A percentile compares a stretch with the other conserved stretches of the same genome.
Conservation (phyloP, 2,329 filamentous ascomycete genomes). For the Xylaria sp. region DNA sequence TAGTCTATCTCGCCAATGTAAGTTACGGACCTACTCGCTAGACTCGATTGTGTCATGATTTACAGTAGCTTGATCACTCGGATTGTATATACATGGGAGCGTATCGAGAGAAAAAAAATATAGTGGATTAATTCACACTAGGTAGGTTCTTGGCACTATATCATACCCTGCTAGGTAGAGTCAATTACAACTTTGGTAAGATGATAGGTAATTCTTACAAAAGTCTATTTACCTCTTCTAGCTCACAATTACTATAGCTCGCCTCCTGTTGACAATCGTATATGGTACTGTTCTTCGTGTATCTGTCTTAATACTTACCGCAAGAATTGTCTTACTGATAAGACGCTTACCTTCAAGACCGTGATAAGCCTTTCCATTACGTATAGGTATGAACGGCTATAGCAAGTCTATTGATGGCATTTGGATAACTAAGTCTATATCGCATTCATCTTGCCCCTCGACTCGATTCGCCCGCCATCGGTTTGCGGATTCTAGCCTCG, state of each 20-base stretch:
- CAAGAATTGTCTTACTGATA: background rate
- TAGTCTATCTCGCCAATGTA: too few relatives aligned
- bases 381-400: background rate
- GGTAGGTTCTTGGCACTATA: background rate
- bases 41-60: too few relatives aligned
- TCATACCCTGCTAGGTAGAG: background rate
- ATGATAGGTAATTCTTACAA: background rate
- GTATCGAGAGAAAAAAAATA: too few relatives aligned
- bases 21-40: too few relatives aligned
- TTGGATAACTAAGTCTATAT: too few relatives aligned
- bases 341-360: background rate
- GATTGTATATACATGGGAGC: too few relatives aligned
- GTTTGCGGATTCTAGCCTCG: background rate
- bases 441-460: background rate
- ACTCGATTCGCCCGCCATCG: slow-evolving; percentile 7
- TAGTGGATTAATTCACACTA: background rate
- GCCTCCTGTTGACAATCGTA: too few relatives aligned
- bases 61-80: too few relatives aligned
- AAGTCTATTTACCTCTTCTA: background rate
- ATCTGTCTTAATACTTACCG: too few relatives aligned
- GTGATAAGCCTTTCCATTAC: background rate
- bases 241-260: too few relatives aligned
- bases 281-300: too few relatives aligned
- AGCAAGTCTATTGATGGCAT: background rate
- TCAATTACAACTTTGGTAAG: background rate